Evolutionary conservation across 2,329 filamentous ascomycete species (phyloP), one percentile per base, ranked within the genome.

Genomic region (Exophiala sp.): DNA sequence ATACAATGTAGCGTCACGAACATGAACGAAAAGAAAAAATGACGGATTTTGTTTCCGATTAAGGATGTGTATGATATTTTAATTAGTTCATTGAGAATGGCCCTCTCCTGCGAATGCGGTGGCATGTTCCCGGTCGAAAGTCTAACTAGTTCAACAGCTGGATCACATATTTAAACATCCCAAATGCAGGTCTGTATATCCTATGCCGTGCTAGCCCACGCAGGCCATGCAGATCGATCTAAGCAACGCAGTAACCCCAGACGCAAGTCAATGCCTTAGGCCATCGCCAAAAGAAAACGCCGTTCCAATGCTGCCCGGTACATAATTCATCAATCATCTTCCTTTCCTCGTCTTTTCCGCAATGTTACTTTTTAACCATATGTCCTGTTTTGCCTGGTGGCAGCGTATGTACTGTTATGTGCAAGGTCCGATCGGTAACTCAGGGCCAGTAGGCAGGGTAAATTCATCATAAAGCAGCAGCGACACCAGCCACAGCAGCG

Each of bases 401-500:
- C 10, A 10, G 24, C 7, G 29, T 32, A 32, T 32, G 29, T n/a
- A 7, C 11, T 32, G 3, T 7, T 32, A 32, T 32, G 29, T 32
- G n/a, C 29, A 32, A 32, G 29, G 6, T n/a, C 7, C 6, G 29
- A n/a, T 32, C 29, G 11, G 29, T 32, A n/a, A n/a, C 24, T 27
- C 24, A 27, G 6, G 24, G 24, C 24, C n/a, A n/a, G n/a, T n/a
- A n/a, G n/a, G n/a, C n/a, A n/a, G n/a, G n/a, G n/a, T n/a, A n/a
- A n/a, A 30, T n/a, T 35, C 6, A 35, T 39, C 21, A 41, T 24
- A 41, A n/a, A 8, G 13, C 38, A 1, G 13, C 11, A 13, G 43
- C 40, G 10, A 34, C 24, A 8, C 29, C 48, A 2, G 45, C 49
- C 6, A 55, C 7, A 7, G 29, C 38, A 23, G 48, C 53, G 3